Percentiles rank a stretch among this genome's conserved stretches.
These are phyloP conservation scores for Lipomyces sp. DNA, from an alignment of 805 yeast genomes.

Conservation along the genomic window DNA sequence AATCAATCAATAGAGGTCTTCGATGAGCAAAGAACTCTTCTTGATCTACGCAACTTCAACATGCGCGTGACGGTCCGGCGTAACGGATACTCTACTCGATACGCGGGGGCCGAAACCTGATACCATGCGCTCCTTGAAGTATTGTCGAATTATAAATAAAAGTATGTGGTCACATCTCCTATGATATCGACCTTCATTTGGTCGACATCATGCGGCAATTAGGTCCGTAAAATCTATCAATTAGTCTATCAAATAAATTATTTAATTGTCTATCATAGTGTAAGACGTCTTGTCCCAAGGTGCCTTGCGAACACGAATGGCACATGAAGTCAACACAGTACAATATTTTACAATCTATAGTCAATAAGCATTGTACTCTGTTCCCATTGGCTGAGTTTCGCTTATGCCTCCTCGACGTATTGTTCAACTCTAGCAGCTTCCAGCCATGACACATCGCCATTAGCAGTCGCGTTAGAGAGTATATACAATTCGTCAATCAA, in stretches of 20 bases:
- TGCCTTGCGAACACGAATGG: not conserved
- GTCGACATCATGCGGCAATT: too few species aligned
- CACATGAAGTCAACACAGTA: not conserved
- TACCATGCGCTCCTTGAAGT: too few species aligned
- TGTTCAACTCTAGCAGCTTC: constrained; percentile 24
- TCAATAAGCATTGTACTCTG: not conserved
- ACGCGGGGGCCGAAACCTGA: too few species aligned
- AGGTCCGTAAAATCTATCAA: not conserved
- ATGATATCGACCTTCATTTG: too few species aligned
- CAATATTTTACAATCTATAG: not conserved
- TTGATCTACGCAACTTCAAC: too few species aligned
- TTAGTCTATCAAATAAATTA: not conserved
- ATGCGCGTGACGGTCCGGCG: too few species aligned
- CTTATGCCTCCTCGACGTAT: constrained; percentile 6
- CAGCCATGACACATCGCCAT: constrained; percentile 25
- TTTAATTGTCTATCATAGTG: not conserved
- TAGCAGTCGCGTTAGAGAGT: constrained; percentile 12
- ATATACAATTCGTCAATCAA: constrained; percentile 53
- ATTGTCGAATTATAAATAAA: too few species aligned
- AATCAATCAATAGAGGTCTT: too few species aligned
- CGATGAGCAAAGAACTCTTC: too few species aligned
- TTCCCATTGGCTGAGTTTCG: not conserved
- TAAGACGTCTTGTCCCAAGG: not conserved
- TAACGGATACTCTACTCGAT: too few species aligned
- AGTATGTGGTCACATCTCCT: too few species aligned